Evolutionary conservation across 139 green algal genomes (phyloP).

Genomic region (Chlamydomonas incerta): DNA sequence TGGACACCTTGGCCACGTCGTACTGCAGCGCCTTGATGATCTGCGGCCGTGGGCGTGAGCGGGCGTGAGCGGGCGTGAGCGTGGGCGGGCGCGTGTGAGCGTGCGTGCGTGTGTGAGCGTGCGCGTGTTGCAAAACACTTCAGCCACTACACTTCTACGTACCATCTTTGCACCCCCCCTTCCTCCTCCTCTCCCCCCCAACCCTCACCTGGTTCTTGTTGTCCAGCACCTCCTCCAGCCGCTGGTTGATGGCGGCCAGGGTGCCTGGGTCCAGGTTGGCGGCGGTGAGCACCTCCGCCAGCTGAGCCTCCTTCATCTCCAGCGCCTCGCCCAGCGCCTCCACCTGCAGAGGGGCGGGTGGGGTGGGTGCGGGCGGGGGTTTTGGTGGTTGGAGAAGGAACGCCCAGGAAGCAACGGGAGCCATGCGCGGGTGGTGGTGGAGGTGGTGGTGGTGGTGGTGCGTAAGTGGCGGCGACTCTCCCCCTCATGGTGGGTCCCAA

Average conservation of each 20-base stretch:
- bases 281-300: constrained; percentile 85
- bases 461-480: no score
- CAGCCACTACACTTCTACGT: no score
- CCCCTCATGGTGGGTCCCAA: no score
- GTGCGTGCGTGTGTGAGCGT: no score
- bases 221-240: constrained; percentile 87
- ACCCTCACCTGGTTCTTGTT: constrained; percentile 76
- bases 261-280: constrained; percentile 84
- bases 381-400: neutral
- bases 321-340: constrained; percentile 70
- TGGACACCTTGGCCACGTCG: constrained; percentile 88
- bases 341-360: neutral
- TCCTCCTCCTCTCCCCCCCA: no score
- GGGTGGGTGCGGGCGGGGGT: neutral
- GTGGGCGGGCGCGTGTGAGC: no score
- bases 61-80: no score
- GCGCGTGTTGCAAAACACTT: no score
- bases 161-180: no score
- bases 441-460: neutral
- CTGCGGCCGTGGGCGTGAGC: no score
- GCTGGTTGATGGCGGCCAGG: constrained; percentile 72
- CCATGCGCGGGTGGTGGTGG: neutral
- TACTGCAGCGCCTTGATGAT: constrained; percentile 84
- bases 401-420: no score
- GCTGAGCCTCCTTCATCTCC: constrained; percentile 82